Evolutionary conservation across 2,329 filamentous ascomycete genomes (phyloP).

Genomic region (Colletotrichum shisoi): DNA sequence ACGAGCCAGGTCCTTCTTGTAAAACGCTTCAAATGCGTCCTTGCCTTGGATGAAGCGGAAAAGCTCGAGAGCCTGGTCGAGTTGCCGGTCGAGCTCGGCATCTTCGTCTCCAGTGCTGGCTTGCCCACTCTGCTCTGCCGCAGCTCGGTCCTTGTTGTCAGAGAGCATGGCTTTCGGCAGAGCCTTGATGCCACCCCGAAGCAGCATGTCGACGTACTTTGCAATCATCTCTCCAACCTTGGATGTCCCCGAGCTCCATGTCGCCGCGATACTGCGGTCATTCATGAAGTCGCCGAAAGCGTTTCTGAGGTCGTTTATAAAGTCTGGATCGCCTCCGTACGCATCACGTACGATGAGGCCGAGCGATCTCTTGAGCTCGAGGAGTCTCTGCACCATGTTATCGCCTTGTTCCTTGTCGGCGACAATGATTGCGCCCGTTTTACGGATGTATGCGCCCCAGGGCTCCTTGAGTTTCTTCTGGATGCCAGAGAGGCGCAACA

Average conservation of each 20-base stretch:
- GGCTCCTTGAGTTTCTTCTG: slow-evolving; percentile 73
- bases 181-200: slow-evolving; percentile 86
- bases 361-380: slow-evolving; percentile 80
- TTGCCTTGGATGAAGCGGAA: slow-evolving; percentile 98
- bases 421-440: slow-evolving; percentile 78
- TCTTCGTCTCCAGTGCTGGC: slow-evolving; percentile 84
- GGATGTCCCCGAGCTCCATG: slow-evolving; percentile 82
- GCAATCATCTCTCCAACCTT: slow-evolving; percentile 99
- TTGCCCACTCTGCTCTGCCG: slow-evolving; percentile 68
- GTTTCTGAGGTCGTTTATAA: slow-evolving; percentile 81
- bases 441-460: slow-evolving; percentile 81
- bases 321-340: slow-evolving; percentile 78
- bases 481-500: slow-evolving; percentile 76
- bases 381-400: slow-evolving; percentile 84
- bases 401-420: slow-evolving; percentile 79
- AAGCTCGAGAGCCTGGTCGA: slow-evolving; percentile 90
- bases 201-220: slow-evolving; percentile 89
- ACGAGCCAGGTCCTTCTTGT: slow-evolving; percentile 95
- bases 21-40: slow-evolving; percentile 97
- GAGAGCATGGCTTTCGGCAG: slow-evolving; percentile 74
- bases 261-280: slow-evolving; percentile 75
- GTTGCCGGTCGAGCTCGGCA: slow-evolving; percentile 85
- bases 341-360: slow-evolving; percentile 79
- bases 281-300: slow-evolving; percentile 93
- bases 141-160: slow-evolving; percentile 64